phyloP scores from a whole-genome alignment of 2,329 filamentous ascomycete genomes.

The Coniochaeta ligniaria region DNA sequence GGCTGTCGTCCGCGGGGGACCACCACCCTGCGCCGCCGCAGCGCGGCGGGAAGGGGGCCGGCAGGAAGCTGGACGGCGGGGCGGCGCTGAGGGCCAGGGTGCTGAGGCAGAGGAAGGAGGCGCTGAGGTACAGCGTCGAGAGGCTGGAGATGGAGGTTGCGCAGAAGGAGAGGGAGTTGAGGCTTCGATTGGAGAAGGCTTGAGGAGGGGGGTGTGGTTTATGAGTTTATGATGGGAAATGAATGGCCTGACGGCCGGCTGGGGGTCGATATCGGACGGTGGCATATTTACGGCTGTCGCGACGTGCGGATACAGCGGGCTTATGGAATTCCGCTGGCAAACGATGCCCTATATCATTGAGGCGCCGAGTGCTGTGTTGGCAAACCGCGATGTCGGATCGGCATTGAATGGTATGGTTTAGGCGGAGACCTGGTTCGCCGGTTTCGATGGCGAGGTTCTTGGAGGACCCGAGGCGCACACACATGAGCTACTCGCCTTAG shows the following conservation, averaged over 20 bases:
- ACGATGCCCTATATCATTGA: no score
- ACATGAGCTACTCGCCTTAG: no score
- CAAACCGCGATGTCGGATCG: no score
- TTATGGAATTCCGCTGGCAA: no score
- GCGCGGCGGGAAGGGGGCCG: neutral
- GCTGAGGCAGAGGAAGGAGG: constrained; percentile 73
- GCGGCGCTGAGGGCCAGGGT: constrained; percentile 48
- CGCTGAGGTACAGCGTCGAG: constrained; percentile 80
- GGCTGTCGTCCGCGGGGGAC: constrained; percentile 28
- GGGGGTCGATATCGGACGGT: no score
- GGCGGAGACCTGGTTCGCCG: no score
- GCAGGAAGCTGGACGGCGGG: constrained; percentile 11
- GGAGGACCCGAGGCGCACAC: no score
- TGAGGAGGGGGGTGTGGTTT: neutral
- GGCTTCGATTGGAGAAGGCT: constrained; percentile 27
- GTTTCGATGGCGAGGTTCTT: no score
- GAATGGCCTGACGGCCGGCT: neutral
- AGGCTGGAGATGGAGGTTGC: constrained; percentile 78
- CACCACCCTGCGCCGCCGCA: neutral
- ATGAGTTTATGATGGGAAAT: neutral
- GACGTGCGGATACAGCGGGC: no score
- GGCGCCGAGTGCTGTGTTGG: no score
- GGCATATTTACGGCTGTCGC: no score
- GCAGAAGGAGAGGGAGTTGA: constrained; percentile 59
- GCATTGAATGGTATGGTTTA: no score